Evolutionary conservation across 768 basidiomycete species (phyloP).

Genomic region (Tephrocybe rancida): DNA sequence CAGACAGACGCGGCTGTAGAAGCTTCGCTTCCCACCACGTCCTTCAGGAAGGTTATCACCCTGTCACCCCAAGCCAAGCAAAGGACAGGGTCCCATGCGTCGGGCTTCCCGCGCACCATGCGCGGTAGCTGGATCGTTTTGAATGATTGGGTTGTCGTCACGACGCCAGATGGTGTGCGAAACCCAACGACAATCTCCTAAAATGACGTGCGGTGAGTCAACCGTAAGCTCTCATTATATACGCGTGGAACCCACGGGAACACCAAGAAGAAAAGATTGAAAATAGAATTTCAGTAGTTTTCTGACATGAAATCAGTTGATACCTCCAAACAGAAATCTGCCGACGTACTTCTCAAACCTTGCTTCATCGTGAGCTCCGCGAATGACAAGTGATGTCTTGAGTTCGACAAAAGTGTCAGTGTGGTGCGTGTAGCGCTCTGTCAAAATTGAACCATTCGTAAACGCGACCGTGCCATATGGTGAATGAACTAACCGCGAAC

Average conservation of each 20-base stretch:
- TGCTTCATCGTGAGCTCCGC: conserved; percentile 62
- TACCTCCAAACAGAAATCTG: not conserved
- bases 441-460: conserved; percentile 13
- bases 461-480: not conserved
- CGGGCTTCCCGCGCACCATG: conserved; percentile 70
- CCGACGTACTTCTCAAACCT: conserved; percentile 74
- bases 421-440: conserved; percentile 62
- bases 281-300: conserved; percentile 93
- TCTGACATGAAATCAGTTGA: conserved; percentile 38
- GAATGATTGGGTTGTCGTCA: conserved; percentile 70
- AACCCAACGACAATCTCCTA: conserved; percentile 90
- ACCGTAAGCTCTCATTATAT: not conserved
- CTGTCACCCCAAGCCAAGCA: conserved; percentile 76
- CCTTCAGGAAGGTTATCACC: conserved; percentile 59
- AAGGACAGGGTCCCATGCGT: conserved; percentile 74
- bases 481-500: conserved; percentile 58
- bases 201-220: not conserved
- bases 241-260: conserved; percentile 61
- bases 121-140: conserved; percentile 81
- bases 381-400: conserved; percentile 81
- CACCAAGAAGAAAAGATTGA: conserved; percentile 89
- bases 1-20: conserved; percentile 50
- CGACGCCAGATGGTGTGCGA: conserved; percentile 72
- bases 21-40: conserved; percentile 26
- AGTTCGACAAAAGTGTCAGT: conserved; percentile 80